Evolutionary conservation across 169 alveolate species (phyloP), one percentile per base, ranked within the genome.

Genomic region (Cryptosporidium xiaoi): DNA sequence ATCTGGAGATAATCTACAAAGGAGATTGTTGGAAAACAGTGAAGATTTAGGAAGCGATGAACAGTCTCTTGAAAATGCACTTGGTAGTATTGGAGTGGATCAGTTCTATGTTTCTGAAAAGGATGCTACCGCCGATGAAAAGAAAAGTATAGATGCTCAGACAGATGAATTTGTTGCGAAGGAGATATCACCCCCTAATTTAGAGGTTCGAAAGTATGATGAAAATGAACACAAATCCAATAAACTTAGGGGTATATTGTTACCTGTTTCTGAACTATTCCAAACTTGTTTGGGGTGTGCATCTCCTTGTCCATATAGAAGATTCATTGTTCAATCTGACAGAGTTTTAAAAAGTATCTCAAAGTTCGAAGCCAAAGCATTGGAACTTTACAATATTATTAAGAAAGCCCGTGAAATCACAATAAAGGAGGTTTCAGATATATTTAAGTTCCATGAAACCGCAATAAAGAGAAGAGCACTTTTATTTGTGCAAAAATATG

Each of bases 341-440:
- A 55, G 87, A 58, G 51, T 62, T 36, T 50, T 77, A 13, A 77
- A 77, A 31, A 29, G 40, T 24, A 77, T 77, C 5, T 36, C 87
- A 33, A 77, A 62, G 50, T 16, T 44, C 20, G 87, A 77, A 8
- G 60, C 77, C 4, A 77, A 77, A 31, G 27, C 64, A n/a, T 24
- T 77, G 40, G 64, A 77, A 33, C 12, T 77, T 8, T 56, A 27
- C 4, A 77, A 77, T 40, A 77, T 77, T 18, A 77, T 77, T 33
- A 77, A 77, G 69, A 77, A 60, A 15, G 87, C 87, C 4, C 50
- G 87, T 27, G 69, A 77, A 24, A 40, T 77, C 2, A 77, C 87
- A 4, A 77, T 77, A 6, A 77, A 56, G 33, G 87, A 77, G 36
- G 71, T 62, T 60, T 60, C 87, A 4, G 71, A 77, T 62, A 27